phyloP scores from a whole-genome alignment of 2,329 filamentous ascomycete genomes.

The Exophiala phaeomuriformis region DNA sequence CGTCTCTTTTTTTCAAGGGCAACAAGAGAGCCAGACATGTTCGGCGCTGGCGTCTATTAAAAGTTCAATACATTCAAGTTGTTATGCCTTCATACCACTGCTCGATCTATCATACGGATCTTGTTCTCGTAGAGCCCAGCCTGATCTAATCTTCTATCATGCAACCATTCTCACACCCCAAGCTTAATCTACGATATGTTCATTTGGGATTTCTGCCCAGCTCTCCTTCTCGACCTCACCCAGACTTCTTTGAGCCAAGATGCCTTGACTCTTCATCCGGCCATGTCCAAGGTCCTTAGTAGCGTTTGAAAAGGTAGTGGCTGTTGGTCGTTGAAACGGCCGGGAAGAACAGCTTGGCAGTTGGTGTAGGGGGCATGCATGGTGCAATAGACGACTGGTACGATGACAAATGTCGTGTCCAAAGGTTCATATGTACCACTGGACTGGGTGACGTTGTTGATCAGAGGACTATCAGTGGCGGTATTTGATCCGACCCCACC shows the following conservation, averaged over 20 bases:
- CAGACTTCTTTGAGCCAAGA: neutral
- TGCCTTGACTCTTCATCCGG: neutral
- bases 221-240: neutral
- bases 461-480: neutral
- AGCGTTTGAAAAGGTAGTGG: conserved; percentile 15
- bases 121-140: conserved; percentile 11
- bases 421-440: conserved; percentile 6
- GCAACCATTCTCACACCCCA: conserved; percentile 8
- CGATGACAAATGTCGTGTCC: neutral
- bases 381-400: conserved; percentile 2
- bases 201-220: neutral
- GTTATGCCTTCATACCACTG: conserved; percentile 2
- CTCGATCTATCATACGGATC: conserved; percentile 8
- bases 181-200: conserved; percentile 1
- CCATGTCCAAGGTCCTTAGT: neutral
- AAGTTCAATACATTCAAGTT: neutral
- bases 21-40: neutral
- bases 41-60: conserved; percentile 6
- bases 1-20: no score
- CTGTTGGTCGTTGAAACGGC: conserved; percentile 4
- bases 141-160: conserved; percentile 14
- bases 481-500: neutral
- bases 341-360: conserved; percentile 11
- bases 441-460: conserved; percentile 1
- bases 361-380: conserved; percentile 9